A percentile compares a stretch with the other conserved stretches of the same genome.
Conservation (phyloP, 2,329 filamentous ascomycete genomes). For the Verticillium zaregamsianum region DNA sequence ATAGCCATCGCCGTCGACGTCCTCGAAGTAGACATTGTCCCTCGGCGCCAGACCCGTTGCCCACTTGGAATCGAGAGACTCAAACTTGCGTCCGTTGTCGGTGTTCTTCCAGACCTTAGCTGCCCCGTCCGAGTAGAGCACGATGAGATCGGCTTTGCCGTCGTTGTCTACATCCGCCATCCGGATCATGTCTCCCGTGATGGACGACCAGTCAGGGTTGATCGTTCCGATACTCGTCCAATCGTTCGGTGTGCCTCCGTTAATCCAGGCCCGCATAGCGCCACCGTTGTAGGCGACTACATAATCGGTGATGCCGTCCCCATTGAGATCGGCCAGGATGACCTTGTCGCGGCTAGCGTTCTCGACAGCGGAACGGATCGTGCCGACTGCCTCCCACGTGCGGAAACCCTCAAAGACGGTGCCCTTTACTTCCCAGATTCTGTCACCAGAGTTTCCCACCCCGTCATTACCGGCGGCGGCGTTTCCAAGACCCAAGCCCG, state of each 20-base stretch:
- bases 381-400: neutral
- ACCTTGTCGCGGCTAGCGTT: neutral
- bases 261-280: conserved; percentile 1
- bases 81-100: conserved; percentile 1
- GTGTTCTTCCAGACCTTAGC: conserved; percentile 13
- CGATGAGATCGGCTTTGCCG: conserved; percentile 1
- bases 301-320: conserved; percentile 4
- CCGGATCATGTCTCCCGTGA: neutral
- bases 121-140: conserved; percentile 5
- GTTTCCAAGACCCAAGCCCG: conserved; percentile 6
- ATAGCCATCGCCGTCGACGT: conserved; percentile 10
- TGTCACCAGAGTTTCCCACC: no score
- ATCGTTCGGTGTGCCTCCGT: conserved; percentile 1
- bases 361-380: neutral
- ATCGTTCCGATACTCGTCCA: conserved; percentile 2
- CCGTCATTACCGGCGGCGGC: no score
- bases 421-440: neutral
- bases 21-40: conserved; percentile 3
- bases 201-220: neutral
- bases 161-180: neutral
- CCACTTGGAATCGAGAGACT: conserved; percentile 6
- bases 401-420: neutral
- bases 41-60: conserved; percentile 2
- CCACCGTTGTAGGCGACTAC: conserved; percentile 4
- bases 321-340: conserved; percentile 1